A percentile compares a stretch with the other conserved stretches of the same genome.
These are phyloP conservation scores for Rosa lucieae DNA, from an alignment of 306 rosid genomes.

Conservation along the genomic window DNA sequence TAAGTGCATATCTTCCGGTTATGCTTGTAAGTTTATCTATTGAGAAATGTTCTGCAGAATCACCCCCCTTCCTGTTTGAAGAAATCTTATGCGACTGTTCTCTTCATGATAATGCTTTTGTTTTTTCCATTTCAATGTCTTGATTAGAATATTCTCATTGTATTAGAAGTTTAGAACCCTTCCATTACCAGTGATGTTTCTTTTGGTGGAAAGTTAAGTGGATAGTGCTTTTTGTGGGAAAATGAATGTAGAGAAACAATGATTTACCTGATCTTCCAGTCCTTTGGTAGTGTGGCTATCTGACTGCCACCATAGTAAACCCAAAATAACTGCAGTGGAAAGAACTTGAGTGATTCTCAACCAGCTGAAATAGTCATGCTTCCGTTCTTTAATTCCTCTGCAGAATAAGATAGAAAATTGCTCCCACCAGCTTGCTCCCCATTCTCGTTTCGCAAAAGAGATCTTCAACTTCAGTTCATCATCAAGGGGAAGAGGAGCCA, in stretches of 20 bases:
- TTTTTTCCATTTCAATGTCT: not conserved
- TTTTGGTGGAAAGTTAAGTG: not conserved
- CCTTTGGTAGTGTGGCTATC: constrained; percentile 57
- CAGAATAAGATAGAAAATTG: constrained; percentile 71
- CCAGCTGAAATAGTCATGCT: constrained; percentile 95
- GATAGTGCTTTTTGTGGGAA: not conserved
- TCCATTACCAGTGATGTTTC: not conserved
- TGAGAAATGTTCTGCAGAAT: not conserved
- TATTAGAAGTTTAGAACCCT: not conserved
- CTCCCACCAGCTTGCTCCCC: constrained; percentile 92
- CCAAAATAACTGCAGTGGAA: constrained; percentile 89
- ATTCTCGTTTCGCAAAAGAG: constrained; percentile 47
- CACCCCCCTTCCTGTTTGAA: not conserved
- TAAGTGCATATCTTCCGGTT: not conserved
- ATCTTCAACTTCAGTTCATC: constrained; percentile 64
- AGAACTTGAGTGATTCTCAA: constrained; percentile 93
- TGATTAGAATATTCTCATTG: not conserved
- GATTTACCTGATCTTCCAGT: constrained; percentile 84
- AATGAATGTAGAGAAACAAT: constrained; percentile 4
- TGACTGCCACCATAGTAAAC: constrained; percentile 97
- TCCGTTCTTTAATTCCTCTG: constrained; percentile 87
- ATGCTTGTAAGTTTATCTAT: not conserved
- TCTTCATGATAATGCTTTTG: not conserved
- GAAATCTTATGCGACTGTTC: not conserved
- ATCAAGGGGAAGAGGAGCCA: constrained; percentile 56